Percentiles rank a stretch among this genome's conserved stretches.
These are phyloP conservation scores for Microbotryomycetes sp. DNA, from an alignment of 1,284 basidiomycete genomes.

Conservation along the genomic window DNA sequence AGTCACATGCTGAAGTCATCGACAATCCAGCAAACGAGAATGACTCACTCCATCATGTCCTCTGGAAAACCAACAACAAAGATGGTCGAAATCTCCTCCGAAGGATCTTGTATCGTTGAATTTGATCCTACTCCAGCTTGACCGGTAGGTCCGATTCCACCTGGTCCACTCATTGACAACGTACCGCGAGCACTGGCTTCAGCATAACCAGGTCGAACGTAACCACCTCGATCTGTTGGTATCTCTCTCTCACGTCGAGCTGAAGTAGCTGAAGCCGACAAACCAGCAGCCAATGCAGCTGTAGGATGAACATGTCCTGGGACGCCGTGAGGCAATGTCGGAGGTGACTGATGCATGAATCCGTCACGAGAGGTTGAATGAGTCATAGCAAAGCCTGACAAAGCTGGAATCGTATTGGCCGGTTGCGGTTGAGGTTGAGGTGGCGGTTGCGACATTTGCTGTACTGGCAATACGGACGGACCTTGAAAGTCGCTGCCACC, in stretches of 20 bases:
- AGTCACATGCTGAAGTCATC: too few relatives aligned
- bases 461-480: too few relatives aligned
- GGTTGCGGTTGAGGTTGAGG: background rate
- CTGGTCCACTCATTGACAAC: background rate
- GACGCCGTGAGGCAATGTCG: background rate
- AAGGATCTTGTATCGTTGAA: background rate
- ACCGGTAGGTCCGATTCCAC: background rate
- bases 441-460: background rate
- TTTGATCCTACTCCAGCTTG: background rate
- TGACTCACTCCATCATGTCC: slow-evolving; percentile 65
- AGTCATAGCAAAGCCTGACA: background rate
- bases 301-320: background rate
- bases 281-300: background rate
- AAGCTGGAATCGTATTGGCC: background rate
- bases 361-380: background rate
- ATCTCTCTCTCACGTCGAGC: slow-evolving; percentile 1
- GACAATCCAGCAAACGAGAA: too few relatives aligned
- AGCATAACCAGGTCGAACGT: slow-evolving; percentile 1
- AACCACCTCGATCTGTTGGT: slow-evolving; percentile 9
- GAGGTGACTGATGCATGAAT: background rate
- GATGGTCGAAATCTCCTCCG: slow-evolving; percentile 91
- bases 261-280: too few relatives aligned
- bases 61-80: slow-evolving; percentile 99
- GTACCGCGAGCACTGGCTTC: slow-evolving; percentile 1
- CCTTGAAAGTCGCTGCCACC: background rate